A percentile compares a stretch with the other conserved stretches of the same genome.
Conservation (phyloP, 2,329 filamentous ascomycete genomes). For the Pseudonectria foliicola region DNA sequence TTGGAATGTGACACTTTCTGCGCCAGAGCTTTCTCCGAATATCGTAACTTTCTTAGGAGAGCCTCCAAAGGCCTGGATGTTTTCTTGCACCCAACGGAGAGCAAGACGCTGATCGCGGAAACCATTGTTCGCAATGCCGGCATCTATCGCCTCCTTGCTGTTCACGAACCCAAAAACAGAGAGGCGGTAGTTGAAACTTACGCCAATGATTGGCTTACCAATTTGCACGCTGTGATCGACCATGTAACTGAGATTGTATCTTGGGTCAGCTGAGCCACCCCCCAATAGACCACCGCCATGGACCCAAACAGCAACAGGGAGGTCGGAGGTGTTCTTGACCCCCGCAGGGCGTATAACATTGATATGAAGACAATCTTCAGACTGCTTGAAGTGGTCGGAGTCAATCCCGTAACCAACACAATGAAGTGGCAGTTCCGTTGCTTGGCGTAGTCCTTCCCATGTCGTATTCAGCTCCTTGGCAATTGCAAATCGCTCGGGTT, state of each 20-base stretch:
- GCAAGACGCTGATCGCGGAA: slow-evolving; percentile 41
- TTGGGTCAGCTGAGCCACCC: slow-evolving; percentile 31
- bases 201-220: slow-evolving; percentile 40
- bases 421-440: slow-evolving; percentile 36
- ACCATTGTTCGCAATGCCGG: slow-evolving; percentile 42
- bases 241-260: slow-evolving; percentile 56
- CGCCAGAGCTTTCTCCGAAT: slow-evolving; percentile 45
- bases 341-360: slow-evolving; percentile 53
- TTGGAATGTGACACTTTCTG: slow-evolving; percentile 37
- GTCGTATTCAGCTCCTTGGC: slow-evolving; percentile 36
- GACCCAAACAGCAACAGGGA: slow-evolving; percentile 55
- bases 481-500: slow-evolving; percentile 11
- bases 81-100: slow-evolving; percentile 40
- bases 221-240: slow-evolving; percentile 40
- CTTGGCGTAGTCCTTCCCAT: slow-evolving; percentile 34
- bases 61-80: slow-evolving; percentile 38
- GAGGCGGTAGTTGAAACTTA: slow-evolving; percentile 43
- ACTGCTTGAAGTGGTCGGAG: slow-evolving; percentile 14
- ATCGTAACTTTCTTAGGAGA: slow-evolving; percentile 40
- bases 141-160: slow-evolving; percentile 30
- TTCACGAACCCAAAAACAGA: slow-evolving; percentile 41
- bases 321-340: slow-evolving; percentile 27
- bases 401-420: slow-evolving; percentile 43
- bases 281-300: slow-evolving; percentile 34
- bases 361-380: slow-evolving; percentile 55